Percentiles rank a stretch among this genome's conserved stretches.
Conservation (phyloP, 2,329 filamentous ascomycete species). For the Aspergillus japonicus region DNA sequence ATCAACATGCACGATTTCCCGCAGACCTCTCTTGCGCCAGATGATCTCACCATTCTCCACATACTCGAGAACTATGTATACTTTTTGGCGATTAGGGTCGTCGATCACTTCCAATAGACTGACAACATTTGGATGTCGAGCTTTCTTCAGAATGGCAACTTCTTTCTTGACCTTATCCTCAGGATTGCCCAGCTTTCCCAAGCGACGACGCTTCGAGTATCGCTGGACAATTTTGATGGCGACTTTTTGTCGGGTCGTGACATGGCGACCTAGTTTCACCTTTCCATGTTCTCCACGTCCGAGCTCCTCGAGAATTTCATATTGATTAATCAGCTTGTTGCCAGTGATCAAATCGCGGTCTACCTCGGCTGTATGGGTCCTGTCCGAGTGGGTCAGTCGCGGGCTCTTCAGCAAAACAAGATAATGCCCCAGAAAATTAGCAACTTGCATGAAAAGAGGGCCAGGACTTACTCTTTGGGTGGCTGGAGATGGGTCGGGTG, state of each 20-base stretch:
- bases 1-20: slow-evolving; percentile 79
- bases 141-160: slow-evolving; percentile 97
- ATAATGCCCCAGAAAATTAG: not conserved
- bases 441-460: not conserved
- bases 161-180: slow-evolving; percentile 82
- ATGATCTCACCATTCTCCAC: slow-evolving; percentile 91
- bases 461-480: slow-evolving; percentile 67
- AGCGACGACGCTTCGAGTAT: slow-evolving; percentile 85
- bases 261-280: slow-evolving; percentile 87
- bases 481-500: slow-evolving; percentile 71
- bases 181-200: slow-evolving; percentile 71
- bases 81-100: slow-evolving; percentile 92
- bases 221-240: slow-evolving; percentile 98
- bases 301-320: slow-evolving; percentile 94
- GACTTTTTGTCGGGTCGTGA: slow-evolving; percentile 72
- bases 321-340: slow-evolving; percentile 95
- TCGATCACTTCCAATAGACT: slow-evolving; percentile 95
- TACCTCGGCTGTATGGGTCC: slow-evolving; percentile 86
- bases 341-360: slow-evolving; percentile 86
- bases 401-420: not conserved
- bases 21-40: slow-evolving; percentile 86
- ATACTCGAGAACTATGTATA: slow-evolving; percentile 96
- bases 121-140: slow-evolving; percentile 94
- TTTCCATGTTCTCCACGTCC: slow-evolving; percentile 96
- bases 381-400: slow-evolving; percentile 32